Evolutionary conservation across 352 stramenopile genomes (phyloP), one percentile per base, ranked within the genome.

Genomic region (Phytophthora agathidicida): DNA sequence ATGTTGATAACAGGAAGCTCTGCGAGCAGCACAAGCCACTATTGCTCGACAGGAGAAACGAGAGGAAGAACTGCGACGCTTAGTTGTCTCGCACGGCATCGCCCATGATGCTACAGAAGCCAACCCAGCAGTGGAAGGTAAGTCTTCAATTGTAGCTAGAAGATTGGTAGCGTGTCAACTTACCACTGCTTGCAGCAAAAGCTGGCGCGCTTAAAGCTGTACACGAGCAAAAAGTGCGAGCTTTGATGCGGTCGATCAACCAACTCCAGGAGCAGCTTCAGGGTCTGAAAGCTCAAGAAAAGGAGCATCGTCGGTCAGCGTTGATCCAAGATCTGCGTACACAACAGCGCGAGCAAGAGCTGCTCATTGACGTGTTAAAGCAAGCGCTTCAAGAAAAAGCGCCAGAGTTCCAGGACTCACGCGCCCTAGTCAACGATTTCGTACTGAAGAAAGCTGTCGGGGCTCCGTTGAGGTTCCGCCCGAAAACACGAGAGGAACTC

Each of bases 351-450:
- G 86, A 96, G 46, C 80, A 96, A 45, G 88, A 96, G 41, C 68
- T 97, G 16, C 42, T 94, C 0, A 81, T 93, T 16, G 88, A 96
- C 31, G 82, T 96, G 26, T 60, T 97, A 22, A 97, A 96, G 48
- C 77, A 90, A 45, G 75, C 77, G 8, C 63, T 92, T 0, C 61
- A 74, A 31, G 78, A 89, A 37, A 92, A 92, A 33, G 53, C 70
- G 1, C 67, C 73, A 0, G 82, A 90, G 59, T 92, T 92, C 39
- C 65, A 87, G 26, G 71, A 86, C 19, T 88, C 75, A 1, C 47
- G 71, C 7, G 75, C 75, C 5, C 50, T 84, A 16, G 84, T 94
- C 0, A 96, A 97, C 49, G 85, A 96, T n/a, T 93, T 94, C 19
- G 73, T 97, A 14, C 65, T 93, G 7, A 90, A 92, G 37, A 93